A percentile compares a stretch with the other conserved stretches of the same genome.
phyloP scores from a whole-genome alignment of 2,329 filamentous ascomycete species.

The Colletotrichum cuscutae region DNA sequence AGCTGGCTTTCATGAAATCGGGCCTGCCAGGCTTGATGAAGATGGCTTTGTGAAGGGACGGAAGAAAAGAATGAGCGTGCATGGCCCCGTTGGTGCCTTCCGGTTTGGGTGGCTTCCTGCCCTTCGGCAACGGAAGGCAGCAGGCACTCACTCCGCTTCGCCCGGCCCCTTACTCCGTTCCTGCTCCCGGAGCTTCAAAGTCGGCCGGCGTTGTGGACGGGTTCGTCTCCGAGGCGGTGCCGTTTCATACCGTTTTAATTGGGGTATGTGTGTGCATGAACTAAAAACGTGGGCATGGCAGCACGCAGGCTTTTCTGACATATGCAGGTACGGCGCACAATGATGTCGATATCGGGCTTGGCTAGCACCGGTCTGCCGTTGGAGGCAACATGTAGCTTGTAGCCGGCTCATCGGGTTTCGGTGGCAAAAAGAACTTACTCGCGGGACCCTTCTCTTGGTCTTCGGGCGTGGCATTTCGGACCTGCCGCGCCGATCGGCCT shows the following conservation, averaged over 20 bases:
- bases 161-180: not conserved
- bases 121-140: not conserved
- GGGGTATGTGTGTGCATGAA: not conserved
- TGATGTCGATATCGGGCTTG: constrained; percentile 3
- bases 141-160: not conserved
- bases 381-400: no score
- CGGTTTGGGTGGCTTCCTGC: not conserved
- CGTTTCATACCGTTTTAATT: not conserved
- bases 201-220: not conserved
- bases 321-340: constrained; percentile 30
- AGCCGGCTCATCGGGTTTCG: not conserved
- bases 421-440: not conserved
- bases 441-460: not conserved
- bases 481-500: not conserved
- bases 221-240: not conserved
- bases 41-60: not conserved
- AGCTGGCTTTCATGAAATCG: no score
- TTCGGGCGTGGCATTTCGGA: not conserved
- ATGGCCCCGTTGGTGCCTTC: not conserved
- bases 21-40: no score
- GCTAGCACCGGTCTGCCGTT: not conserved
- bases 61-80: not conserved
- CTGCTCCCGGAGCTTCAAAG: not conserved
- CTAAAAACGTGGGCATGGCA: no score
- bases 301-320: not conserved